Percentiles rank a stretch among this genome's conserved stretches.
Evolutionary conservation across 2,329 filamentous ascomycete species (phyloP).

Genomic region (Ophiosphaerella korrae): DNA sequence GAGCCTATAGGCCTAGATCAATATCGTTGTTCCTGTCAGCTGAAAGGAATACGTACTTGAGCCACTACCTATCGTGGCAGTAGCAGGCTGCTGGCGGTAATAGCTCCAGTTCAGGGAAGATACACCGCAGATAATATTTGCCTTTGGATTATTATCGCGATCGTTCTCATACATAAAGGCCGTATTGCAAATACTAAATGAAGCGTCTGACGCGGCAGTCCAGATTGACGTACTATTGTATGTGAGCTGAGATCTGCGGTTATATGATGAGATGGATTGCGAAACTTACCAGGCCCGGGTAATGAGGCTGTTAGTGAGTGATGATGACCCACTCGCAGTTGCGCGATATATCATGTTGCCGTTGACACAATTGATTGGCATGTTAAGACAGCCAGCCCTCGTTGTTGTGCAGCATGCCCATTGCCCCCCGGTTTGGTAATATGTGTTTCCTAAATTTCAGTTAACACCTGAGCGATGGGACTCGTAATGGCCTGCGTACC

Average conservation of each 20-base stretch:
- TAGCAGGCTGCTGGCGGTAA: conserved; percentile 29
- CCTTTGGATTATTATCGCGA: conserved; percentile 32
- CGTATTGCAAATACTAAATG: conserved; percentile 35
- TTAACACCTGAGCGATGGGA: not conserved
- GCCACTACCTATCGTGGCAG: conserved; percentile 10
- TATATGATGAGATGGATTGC: not conserved
- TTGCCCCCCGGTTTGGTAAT: conserved; percentile 20
- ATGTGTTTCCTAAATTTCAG: conserved; percentile 13
- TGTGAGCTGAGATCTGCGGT: not conserved
- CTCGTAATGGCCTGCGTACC: conserved; percentile 3
- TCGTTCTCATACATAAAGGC: conserved; percentile 37
- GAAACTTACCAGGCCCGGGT: conserved; percentile 16
- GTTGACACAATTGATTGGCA: conserved; percentile 25
- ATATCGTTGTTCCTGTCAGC: not conserved
- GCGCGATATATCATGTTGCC: conserved; percentile 28
- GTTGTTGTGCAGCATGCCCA: conserved; percentile 33
- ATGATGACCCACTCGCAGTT: conserved; percentile 8
- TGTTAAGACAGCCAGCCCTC: conserved; percentile 20
- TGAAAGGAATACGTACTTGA: not conserved
- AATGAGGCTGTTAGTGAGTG: conserved; percentile 6
- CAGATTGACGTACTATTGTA: conserved; percentile 19
- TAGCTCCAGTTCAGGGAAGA: conserved; percentile 30
- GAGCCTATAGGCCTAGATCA: too few species aligned
- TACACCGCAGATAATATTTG: conserved; percentile 36
- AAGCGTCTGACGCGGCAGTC: conserved; percentile 15